Percentiles rank a stretch among this genome's conserved stretches.
These are phyloP conservation scores for Alectoria sarmentosa DNA, from an alignment of 495 filamentous ascomycete species.

Conservation along the genomic window DNA sequence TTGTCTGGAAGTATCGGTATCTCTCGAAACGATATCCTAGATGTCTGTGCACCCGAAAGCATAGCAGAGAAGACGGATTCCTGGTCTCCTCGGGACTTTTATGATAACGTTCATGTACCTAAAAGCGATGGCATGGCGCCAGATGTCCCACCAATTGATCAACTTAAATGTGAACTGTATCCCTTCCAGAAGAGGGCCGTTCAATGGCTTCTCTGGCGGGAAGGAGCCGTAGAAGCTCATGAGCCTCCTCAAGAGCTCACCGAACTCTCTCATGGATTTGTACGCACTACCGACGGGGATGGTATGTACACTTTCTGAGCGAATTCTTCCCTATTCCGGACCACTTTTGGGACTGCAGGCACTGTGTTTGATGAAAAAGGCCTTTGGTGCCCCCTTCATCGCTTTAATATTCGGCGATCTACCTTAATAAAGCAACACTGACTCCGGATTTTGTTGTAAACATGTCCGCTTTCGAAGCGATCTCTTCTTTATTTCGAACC, in stretches of 20 bases:
- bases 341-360: too few species aligned
- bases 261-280: constrained; percentile 25
- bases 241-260: neutral
- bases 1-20: constrained; percentile 15
- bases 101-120: constrained; percentile 57
- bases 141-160: constrained; percentile 28
- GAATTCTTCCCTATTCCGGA: too few species aligned
- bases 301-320: constrained; percentile 53
- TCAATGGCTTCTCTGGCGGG: constrained; percentile 57
- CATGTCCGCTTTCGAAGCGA: too few species aligned
- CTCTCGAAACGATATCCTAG: constrained; percentile 15
- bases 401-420: too few species aligned
- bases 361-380: too few species aligned
- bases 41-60: constrained; percentile 14
- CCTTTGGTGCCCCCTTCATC: too few species aligned
- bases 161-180: constrained; percentile 49
- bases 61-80: neutral
- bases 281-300: constrained; percentile 38
- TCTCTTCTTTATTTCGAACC: too few species aligned
- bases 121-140: constrained; percentile 1
- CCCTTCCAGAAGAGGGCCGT: constrained; percentile 70
- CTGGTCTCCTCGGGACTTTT: constrained; percentile 56
- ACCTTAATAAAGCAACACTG: too few species aligned
- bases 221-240: constrained; percentile 36
- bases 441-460: too few species aligned